Evolutionary conservation across 139 green algal species (phyloP), one percentile per base, ranked within the genome.

Genomic region (Chlamydomonas sp.): DNA sequence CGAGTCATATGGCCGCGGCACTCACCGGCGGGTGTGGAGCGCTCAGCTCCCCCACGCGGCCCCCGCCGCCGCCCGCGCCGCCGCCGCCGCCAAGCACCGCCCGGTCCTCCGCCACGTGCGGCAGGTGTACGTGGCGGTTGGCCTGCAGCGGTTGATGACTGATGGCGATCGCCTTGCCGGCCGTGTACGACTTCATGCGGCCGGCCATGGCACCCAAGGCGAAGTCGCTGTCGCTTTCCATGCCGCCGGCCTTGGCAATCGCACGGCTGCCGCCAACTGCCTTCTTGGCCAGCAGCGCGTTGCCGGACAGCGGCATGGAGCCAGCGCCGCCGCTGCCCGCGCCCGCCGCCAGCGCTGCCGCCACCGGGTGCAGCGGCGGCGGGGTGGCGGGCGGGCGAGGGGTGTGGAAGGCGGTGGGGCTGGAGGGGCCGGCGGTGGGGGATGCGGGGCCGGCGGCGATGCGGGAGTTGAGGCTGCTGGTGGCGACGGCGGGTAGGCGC

Each of bases 121-220:
- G 82, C 82, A 86, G 60, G 62, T 86, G 82, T 71, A 86, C n/a
- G 71, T 86, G 82, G 20, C 82, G 82, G 71, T 86, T 86, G 61
- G 82, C 82, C 82, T 86, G 82, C 60, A 86, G 82, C 61, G 82
- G 71, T 61, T 86, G 82, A 60, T 86, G 82, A 61, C 82, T 86
- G 31, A 86, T 86, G 71, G 82, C 82, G 8, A 86, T 86, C 10
- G 82, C 82, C 72, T 86, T 86, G 71, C 82, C 82, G 20, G 82
- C 82, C 14, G 82, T 86, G 82, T 86, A 86, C 12, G 60, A 74
- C 82, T 86, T 86, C 82, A 86, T 86, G n/a, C 82, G 82, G 82
- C 62, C 79, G 59, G 81, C 69, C 71, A 86, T 2, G 14, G 82
- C 71, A 12, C 60, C 20, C 61, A 86, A 12, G 62, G 61, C 71